Conservation (phyloP, 2,329 filamentous ascomycete species). For the Monilinia polystroma region DNA sequence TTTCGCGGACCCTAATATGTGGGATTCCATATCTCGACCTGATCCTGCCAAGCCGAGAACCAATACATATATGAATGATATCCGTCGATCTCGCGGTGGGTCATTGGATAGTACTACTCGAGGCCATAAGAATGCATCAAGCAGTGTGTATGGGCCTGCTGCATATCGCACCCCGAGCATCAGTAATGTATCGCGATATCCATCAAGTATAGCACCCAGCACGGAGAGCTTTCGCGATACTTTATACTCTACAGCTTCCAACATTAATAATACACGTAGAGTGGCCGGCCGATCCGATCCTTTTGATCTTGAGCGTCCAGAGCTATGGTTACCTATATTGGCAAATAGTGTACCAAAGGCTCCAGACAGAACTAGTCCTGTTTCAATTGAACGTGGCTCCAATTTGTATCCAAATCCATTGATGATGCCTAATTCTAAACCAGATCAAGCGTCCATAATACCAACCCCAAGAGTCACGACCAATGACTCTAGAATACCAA, state of each 20-base stretch:
- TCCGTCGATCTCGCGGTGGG: conserved; percentile 51
- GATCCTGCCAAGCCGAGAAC: conserved; percentile 38
- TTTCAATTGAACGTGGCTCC: background rate
- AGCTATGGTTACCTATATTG: conserved; percentile 42
- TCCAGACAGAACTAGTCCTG: background rate
- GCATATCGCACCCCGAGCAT: conserved; percentile 29
- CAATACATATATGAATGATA: conserved; percentile 48
- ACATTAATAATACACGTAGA: conserved; percentile 44
- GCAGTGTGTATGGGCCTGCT: conserved; percentile 33
- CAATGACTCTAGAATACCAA: conserved; percentile 20
- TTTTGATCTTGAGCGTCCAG: conserved; percentile 60
- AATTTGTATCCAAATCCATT: conserved; percentile 17
- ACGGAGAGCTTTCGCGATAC: conserved; percentile 42
- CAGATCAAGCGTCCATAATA: conserved; percentile 1
- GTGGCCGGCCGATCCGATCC: conserved; percentile 63
- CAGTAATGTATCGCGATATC: conserved; percentile 32
- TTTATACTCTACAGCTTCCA: conserved; percentile 43
- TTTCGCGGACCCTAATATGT: conserved; percentile 29
- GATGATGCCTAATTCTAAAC: background rate
- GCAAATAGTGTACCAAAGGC: conserved; percentile 22
- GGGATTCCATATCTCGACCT: conserved; percentile 29
- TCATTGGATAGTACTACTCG: conserved; percentile 43
- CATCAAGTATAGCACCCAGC: conserved; percentile 37
- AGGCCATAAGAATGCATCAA: conserved; percentile 36
- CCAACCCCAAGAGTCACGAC: background rate